These are phyloP conservation scores for Abrus pulchellus DNA, from an alignment of 306 rosid species.

Conservation along the genomic window DNA sequence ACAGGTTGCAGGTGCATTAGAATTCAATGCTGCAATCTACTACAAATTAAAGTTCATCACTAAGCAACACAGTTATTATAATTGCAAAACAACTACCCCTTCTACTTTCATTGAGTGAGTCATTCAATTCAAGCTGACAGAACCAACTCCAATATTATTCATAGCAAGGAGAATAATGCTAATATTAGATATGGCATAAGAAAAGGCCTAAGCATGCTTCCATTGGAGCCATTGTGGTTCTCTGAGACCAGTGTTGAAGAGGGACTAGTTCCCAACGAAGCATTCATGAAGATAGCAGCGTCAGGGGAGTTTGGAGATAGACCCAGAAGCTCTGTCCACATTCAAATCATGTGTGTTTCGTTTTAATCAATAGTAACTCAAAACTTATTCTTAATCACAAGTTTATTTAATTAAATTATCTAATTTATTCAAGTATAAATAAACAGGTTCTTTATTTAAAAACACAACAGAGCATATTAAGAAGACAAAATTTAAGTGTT, in stretches of 20 bases:
- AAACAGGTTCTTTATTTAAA: too few relatives aligned
- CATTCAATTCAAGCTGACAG: background rate
- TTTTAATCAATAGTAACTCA: background rate
- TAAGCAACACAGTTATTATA: background rate
- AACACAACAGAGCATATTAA: too few relatives aligned
- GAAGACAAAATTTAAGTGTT: too few relatives aligned
- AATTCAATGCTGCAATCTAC: background rate
- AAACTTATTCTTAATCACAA: too few relatives aligned
- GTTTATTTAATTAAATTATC: too few relatives aligned
- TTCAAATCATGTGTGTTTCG: background rate
- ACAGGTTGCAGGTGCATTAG: background rate
- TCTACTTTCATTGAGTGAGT: background rate
- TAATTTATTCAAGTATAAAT: too few relatives aligned
- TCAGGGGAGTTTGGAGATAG: constrained; percentile 67
- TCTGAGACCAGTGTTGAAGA: background rate
- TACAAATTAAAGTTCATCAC: background rate
- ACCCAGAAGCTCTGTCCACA: constrained; percentile 66
- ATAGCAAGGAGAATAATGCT: constrained; percentile 44
- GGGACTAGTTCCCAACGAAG: background rate
- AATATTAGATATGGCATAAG: background rate
- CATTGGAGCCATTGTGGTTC: background rate
- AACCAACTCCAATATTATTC: constrained; percentile 36
- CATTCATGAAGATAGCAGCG: constrained; percentile 67
- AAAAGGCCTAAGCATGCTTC: constrained; percentile 44
- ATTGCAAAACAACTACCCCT: background rate